Base-by-base conservation (phyloP, 2,329 filamentous ascomycete genomes). In the Eutypa lata region DNA sequence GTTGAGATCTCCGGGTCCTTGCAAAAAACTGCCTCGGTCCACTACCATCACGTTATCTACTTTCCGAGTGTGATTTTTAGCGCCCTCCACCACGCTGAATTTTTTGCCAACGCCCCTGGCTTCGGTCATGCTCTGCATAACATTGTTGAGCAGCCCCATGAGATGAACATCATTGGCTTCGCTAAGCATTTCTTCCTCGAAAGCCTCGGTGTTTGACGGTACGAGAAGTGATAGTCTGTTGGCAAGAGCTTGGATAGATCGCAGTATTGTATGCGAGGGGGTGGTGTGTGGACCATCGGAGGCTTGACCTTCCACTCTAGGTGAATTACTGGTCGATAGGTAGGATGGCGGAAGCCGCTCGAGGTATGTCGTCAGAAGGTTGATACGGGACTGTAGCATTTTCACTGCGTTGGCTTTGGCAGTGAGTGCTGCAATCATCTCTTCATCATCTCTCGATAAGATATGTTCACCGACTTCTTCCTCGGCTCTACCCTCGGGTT, bases 401-500 rank as follows among this genome's bases (percentile, higher is more conserved):
- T 91, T 93, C 65, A 97, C 88, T 24, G 94, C 92, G 71, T 97
- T 97, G 57, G 88, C 83, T 65, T 96, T 96, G 55, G 91, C 89
- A 26, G 87, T 94, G 21, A 99, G 83, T 16, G 82, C 75, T 24
- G 82, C 77, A 51, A 87, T 76, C 66, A 81, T 76, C 67, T 87
- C 83, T 51, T 85, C 79, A 56, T 87, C 83, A 55, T 83, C 82
- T 18, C 75, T 71, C 0, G 77, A 79, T n/a, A 87, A 72, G 47
- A 76, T 64, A 35, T 71, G 68, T 53, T 77, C 73, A 16, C 78
- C 69, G 13, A 54, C n/a, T 24, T 55, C 51, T 21, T 67, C 56
- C 19, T 68, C 57, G 2, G 21, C 21, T 44, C 63, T 51, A 28
- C 53, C 49, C 52, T 70, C 63, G 13, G 71, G 69, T 46, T 74